Evolutionary conservation across 1,284 basidiomycete genomes (phyloP), one percentile per base, ranked within the genome.

Genomic region (Ganoderma sp.): DNA sequence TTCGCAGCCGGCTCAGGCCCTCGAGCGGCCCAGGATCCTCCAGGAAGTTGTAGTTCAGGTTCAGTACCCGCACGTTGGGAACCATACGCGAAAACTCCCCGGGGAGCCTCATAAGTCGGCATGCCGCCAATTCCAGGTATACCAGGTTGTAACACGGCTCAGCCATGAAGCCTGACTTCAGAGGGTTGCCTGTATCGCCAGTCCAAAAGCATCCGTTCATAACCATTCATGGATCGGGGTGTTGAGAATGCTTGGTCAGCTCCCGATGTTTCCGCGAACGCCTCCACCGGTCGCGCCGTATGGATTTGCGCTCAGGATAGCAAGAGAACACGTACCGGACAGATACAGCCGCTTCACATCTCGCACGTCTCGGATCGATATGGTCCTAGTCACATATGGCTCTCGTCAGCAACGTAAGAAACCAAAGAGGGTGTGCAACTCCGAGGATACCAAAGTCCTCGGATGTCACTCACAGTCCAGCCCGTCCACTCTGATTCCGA

Each of bases 31-130:
- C 83, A 67, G 87, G 85, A 72, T 96, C 89, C 81, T 87, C 88
- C 74, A 98, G 78, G 81, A 96, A 97, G 80, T 98, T 98, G 84
- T 97, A 97, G 84, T 98, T 97, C 73, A 97, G 86, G 82, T 99
- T 99, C 78, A 99, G 84, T 69, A 93, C 91, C 67, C 96, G 91
- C 74, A 99, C 82, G 79, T 98, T 98, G 32, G 97, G 97, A 59
- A 91, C 83, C 61, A 93, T 80, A 50, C 78, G 76, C 45, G 87
- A 85, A 69, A 99, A 83, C 48, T 89, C 86, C 65, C 81, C 74
- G 3, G 97, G 96, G 65, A 98, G 87, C 57, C 78, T 76, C 37
- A 89, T 90, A 67, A 99, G 84, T 69, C 94, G 90, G 79, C 98
- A 99, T 58, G 90, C 94, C 14, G 96, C 96, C 48, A 95, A 84